A percentile compares a stretch with the other conserved stretches of the same genome.
These are phyloP conservation scores for Osmanthus fragrans DNA, from an alignment of 257 asterid species.

Conservation along the genomic window DNA sequence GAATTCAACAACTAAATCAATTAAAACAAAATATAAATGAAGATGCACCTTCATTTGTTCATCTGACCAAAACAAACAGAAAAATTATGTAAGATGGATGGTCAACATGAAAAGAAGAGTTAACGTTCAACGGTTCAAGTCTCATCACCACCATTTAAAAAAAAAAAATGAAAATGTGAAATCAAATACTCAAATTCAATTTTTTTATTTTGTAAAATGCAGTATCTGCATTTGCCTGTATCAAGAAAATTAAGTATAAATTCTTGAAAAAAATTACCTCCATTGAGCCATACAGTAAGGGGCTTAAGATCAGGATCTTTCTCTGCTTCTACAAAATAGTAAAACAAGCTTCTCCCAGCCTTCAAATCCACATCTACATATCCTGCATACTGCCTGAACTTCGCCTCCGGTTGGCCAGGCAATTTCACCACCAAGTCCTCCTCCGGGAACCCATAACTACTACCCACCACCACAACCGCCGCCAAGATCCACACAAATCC, in stretches of 20 bases:
- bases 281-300: constrained; percentile 91
- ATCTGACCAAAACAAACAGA: neutral
- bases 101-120: no score
- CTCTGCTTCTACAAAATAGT: constrained; percentile 91
- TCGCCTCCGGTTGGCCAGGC: constrained; percentile 88
- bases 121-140: no score
- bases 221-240: neutral
- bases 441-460: constrained; percentile 60
- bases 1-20: constrained; percentile 13
- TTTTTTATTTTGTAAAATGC: neutral
- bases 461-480: constrained; percentile 37
- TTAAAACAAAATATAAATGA: neutral
- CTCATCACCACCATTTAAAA: no score
- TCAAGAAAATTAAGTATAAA: constrained; percentile 13
- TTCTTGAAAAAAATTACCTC: constrained; percentile 51
- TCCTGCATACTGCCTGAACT: constrained; percentile 86
- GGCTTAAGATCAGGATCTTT: constrained; percentile 70
- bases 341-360: constrained; percentile 84
- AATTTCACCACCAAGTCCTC: constrained; percentile 70
- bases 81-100: no score
- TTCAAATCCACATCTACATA: constrained; percentile 82
- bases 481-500: constrained; percentile 45
- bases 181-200: neutral
- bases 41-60: neutral
- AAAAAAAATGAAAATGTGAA: no score